Evolutionary conservation across 176 grass and related monocot species (phyloP).

Genomic region (Lolium rigidum): DNA sequence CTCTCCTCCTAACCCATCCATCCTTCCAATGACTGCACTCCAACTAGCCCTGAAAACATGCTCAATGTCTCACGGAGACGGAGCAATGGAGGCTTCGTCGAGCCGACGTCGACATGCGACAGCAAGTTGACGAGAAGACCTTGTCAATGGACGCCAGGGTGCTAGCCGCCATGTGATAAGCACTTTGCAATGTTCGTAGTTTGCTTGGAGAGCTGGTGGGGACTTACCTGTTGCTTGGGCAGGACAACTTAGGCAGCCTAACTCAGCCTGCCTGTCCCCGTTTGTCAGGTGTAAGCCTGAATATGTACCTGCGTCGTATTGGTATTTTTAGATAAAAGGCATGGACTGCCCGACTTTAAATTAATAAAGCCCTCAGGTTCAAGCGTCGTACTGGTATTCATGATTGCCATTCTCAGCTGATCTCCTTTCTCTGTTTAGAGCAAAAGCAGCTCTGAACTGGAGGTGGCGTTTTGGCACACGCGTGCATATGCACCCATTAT

Average conservation of each 20-base stretch:
- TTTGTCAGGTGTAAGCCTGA: conserved; percentile 2
- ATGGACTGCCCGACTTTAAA: too few relatives aligned
- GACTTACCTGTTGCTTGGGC: conserved; percentile 47
- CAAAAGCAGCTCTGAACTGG: neutral
- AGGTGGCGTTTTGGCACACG: too few relatives aligned
- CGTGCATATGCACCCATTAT: too few relatives aligned
- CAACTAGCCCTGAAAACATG: conserved; percentile 25
- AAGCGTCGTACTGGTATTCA: neutral
- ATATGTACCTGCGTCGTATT: neutral
- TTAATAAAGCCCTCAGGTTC: too few relatives aligned
- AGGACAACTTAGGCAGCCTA: conserved; percentile 36
- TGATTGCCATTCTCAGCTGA: neutral
- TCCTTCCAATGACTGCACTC: neutral
- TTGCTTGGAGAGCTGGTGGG: conserved; percentile 40
- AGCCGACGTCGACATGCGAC: conserved; percentile 32
- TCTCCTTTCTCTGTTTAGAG: too few relatives aligned
- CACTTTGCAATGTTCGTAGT: conserved; percentile 16
- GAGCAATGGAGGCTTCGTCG: neutral
- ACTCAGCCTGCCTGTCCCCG: conserved; percentile 19
- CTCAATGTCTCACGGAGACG: conserved; percentile 46
- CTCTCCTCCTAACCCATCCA: conserved; percentile 30
- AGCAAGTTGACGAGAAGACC: conserved; percentile 47
- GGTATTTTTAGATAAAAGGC: too few relatives aligned
- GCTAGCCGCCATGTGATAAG: conserved; percentile 20
- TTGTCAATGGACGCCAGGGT: neutral